A percentile compares a stretch with the other conserved stretches of the same genome.
Conservation (phyloP, 441 rosid genomes). For the Omphalea diandra region DNA sequence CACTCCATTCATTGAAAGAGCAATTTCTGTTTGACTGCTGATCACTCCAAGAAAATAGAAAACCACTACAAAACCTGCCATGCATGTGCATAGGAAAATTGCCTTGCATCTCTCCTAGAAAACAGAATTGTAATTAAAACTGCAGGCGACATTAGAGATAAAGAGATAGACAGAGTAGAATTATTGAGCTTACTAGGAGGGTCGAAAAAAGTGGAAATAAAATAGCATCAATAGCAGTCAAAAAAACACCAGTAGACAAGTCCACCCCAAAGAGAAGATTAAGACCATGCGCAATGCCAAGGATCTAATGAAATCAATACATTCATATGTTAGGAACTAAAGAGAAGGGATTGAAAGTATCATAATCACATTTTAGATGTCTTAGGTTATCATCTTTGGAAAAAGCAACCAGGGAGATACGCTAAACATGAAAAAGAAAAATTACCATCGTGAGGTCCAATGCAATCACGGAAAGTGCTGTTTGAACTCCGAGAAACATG, state of each 20-base stretch:
- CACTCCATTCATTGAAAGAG: conserved; percentile 56
- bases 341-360: background rate
- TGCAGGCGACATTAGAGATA: conserved; percentile 7
- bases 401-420: conserved; percentile 8
- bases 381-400: background rate
- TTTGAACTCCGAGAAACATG: conserved; percentile 81
- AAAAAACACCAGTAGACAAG: conserved; percentile 72
- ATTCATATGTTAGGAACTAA: conserved; percentile 26
- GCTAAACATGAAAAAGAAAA: conserved; percentile 23
- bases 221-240: conserved; percentile 84
- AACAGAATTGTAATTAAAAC: conserved; percentile 18
- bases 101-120: conserved; percentile 66
- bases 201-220: conserved; percentile 74
- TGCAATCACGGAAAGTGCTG: conserved; percentile 66
- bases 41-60: conserved; percentile 73
- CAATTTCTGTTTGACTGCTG: conserved; percentile 75
- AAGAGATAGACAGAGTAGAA: conserved; percentile 13
- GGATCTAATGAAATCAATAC: conserved; percentile 51
- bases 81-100: conserved; percentile 47
- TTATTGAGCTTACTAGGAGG: conserved; percentile 56
- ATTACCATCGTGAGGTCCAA: conserved; percentile 86
- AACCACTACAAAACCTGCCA: conserved; percentile 58
- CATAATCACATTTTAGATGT: conserved; percentile 8
- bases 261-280: conserved; percentile 86
- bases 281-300: conserved; percentile 92